A percentile compares a stretch with the other conserved stretches of the same genome.
phyloP scores from a whole-genome alignment of 202 grass and related monocot species.

The Hordeum pubiflorum region DNA sequence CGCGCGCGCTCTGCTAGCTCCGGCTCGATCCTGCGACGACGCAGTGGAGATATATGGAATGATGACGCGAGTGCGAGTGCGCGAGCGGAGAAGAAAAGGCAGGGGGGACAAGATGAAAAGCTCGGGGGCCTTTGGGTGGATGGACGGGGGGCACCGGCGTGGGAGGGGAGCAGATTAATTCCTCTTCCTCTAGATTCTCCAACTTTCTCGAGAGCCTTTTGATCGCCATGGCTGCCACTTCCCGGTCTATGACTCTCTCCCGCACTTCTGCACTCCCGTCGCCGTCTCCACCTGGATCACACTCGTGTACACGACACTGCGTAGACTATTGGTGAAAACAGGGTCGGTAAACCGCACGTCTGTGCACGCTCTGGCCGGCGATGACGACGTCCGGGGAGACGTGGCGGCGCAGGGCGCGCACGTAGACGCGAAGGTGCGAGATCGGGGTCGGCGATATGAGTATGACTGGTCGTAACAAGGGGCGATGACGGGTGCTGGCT shows the following conservation, averaged over 20 bases:
- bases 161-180: neutral
- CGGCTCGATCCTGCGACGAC: neutral
- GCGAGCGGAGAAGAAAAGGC: neutral
- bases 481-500: neutral
- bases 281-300: neutral
- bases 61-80: neutral
- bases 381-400: slow-evolving; percentile 1
- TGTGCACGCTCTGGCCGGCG: neutral
- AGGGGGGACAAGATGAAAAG: slow-evolving; percentile 23
- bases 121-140: slow-evolving; percentile 25
- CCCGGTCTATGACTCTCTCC: neutral
- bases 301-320: neutral
- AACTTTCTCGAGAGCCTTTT: neutral
- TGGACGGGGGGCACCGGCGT: neutral
- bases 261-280: neutral
- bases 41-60: neutral
- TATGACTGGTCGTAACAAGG: neutral
- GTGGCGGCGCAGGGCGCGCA: slow-evolving; percentile 4
- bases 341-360: neutral
- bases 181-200: slow-evolving; percentile 16
- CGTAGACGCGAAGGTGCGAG: neutral
- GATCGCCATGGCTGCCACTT: slow-evolving; percentile 17
- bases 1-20: neutral
- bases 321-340: neutral
- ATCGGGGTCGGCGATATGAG: neutral